phyloP scores from a whole-genome alignment of 495 filamentous ascomycete species.

The Penicillium simplicissimum region DNA sequence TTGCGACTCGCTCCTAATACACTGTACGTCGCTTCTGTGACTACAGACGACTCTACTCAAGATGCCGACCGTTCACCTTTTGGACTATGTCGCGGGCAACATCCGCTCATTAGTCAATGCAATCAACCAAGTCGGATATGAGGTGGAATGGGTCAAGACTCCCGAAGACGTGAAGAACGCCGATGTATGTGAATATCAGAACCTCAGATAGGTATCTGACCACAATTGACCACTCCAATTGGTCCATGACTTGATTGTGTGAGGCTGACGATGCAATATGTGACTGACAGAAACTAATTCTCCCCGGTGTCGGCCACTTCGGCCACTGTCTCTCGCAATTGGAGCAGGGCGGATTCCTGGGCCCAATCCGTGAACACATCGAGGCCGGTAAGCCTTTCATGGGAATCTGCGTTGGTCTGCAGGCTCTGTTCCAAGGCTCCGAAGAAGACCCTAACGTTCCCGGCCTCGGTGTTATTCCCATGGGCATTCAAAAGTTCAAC shows the following conservation, averaged over 20 bases:
- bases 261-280: neutral
- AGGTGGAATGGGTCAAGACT: constrained; percentile 85
- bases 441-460: constrained; percentile 68
- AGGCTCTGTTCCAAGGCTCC: constrained; percentile 85
- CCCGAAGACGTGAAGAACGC: constrained; percentile 82
- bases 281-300: constrained; percentile 70
- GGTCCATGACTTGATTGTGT: neutral
- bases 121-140: constrained; percentile 90
- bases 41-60: neutral
- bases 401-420: constrained; percentile 94
- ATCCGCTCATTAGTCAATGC: constrained; percentile 94
- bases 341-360: constrained; percentile 72
- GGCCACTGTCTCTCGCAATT: constrained; percentile 91
- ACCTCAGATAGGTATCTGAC: neutral
- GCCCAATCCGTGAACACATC: constrained; percentile 78
- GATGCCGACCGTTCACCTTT: constrained; percentile 90
- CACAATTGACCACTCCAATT: neutral
- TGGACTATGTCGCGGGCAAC: constrained; percentile 88
- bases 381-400: constrained; percentile 90
- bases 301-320: constrained; percentile 96
- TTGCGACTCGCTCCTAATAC: constrained; percentile 1
- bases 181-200: constrained; percentile 57
- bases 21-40: constrained; percentile 1
- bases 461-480: constrained; percentile 75
- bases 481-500: constrained; percentile 72